phyloP scores from a whole-genome alignment of 352 stramenopile genomes.

The Thalassiosira hispida region DNA sequence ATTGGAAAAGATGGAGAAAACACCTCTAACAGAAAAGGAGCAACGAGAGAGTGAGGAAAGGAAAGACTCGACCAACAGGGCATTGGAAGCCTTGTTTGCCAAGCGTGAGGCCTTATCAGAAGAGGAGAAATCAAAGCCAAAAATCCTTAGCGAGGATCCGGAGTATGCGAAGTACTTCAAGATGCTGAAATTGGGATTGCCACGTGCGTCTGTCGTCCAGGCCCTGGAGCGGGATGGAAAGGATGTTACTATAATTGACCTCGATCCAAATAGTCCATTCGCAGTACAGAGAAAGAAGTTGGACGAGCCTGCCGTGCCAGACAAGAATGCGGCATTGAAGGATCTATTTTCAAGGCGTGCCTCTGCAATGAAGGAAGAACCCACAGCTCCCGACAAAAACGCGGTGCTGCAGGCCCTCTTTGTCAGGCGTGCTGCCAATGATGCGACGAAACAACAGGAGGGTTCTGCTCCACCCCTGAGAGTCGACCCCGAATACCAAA shows the following conservation, averaged over 20 bases:
- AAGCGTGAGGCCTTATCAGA: slow-evolving; percentile 35
- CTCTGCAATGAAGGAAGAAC: slow-evolving; percentile 13
- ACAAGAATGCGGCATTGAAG: slow-evolving; percentile 19
- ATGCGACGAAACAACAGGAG: slow-evolving; percentile 7
- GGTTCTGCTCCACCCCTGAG: slow-evolving; percentile 50
- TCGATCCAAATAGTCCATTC: slow-evolving; percentile 50
- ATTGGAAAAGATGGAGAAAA: slow-evolving; percentile 39
- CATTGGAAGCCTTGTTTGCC: slow-evolving; percentile 46
- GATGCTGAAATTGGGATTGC: slow-evolving; percentile 91
- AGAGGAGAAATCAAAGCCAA: slow-evolving; percentile 7
- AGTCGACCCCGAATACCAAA: slow-evolving; percentile 69
- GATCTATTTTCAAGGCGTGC: slow-evolving; percentile 16
- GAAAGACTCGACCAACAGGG: slow-evolving; percentile 25
- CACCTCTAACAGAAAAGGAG: not conserved
- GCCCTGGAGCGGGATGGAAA: slow-evolving; percentile 90
- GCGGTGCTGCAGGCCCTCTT: slow-evolving; percentile 45
- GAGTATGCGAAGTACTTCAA: slow-evolving; percentile 89
- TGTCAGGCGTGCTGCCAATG: slow-evolving; percentile 25
- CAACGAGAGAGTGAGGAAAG: slow-evolving; percentile 11
- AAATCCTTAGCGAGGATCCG: slow-evolving; percentile 71
- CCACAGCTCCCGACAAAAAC: slow-evolving; percentile 20
- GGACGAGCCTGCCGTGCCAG: slow-evolving; percentile 7
- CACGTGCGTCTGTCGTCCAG: slow-evolving; percentile 87
- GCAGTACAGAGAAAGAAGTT: slow-evolving; percentile 29
- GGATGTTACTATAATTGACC: slow-evolving; percentile 53